Percentiles rank a stretch among this genome's conserved stretches.
phyloP scores from a whole-genome alignment of 1,284 basidiomycete species.

The Ceratobasidium theobromae region DNA sequence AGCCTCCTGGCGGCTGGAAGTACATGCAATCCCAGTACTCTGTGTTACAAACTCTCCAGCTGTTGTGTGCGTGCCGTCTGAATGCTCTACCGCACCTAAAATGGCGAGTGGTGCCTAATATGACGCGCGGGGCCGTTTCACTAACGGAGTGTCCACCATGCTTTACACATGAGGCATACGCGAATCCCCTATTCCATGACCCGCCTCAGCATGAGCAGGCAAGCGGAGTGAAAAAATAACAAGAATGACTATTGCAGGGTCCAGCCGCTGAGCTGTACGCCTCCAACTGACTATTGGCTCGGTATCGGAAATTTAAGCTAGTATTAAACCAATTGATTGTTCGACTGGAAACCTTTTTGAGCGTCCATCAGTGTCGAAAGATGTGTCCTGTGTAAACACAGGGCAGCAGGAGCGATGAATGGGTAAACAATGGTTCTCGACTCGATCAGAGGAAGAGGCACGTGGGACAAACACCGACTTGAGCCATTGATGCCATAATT shows the following conservation, averaged over 20 bases:
- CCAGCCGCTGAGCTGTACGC: conserved; percentile 9
- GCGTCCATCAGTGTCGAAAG: neutral
- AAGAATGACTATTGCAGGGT: neutral
- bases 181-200: conserved; percentile 27
- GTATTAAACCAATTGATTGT: neutral
- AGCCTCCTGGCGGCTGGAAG: conserved; percentile 24
- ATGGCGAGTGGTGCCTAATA: conserved; percentile 29
- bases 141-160: conserved; percentile 23
- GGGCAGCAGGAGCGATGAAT: neutral
- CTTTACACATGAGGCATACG: conserved; percentile 12
- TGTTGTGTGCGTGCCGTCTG: conserved; percentile 26
- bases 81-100: conserved; percentile 22
- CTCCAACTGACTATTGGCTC: neutral
- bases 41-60: conserved; percentile 30
- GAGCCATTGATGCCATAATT: conserved; percentile 30
- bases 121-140: conserved; percentile 31
- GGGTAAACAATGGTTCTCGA: neutral
- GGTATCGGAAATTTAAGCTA: neutral
- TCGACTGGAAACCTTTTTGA: neutral
- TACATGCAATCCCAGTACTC: conserved; percentile 13
- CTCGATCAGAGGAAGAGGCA: conserved; percentile 20
- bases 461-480: conserved; percentile 26
- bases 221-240: conserved; percentile 22
- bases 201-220: conserved; percentile 19
- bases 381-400: neutral